A percentile compares a stretch with the other conserved stretches of the same genome.
Evolutionary conservation across 2,329 filamentous ascomycete genomes (phyloP).

Genomic region (Monilinia vaccinii-corymbosi): DNA sequence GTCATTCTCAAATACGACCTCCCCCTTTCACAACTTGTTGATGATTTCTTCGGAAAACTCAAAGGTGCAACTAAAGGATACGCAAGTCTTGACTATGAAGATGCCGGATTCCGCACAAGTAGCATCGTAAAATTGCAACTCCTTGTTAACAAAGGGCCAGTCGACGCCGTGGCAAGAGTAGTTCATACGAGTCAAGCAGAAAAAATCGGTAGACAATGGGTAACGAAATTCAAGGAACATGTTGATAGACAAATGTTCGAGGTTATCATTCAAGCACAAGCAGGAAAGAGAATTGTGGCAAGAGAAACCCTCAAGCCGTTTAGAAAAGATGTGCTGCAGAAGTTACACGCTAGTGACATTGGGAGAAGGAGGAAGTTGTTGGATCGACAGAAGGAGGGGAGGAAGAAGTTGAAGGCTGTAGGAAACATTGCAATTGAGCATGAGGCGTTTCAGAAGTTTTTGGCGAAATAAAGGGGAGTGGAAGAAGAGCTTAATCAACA

Average conservation of each 20-base stretch:
- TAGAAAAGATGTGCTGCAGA: conserved; percentile 86
- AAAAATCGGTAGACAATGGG: conserved; percentile 76
- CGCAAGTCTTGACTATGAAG: conserved; percentile 92
- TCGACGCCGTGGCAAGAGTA: conserved; percentile 89
- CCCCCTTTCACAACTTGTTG: conserved; percentile 81
- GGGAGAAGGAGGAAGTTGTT: conserved; percentile 74
- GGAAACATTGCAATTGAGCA: conserved; percentile 96
- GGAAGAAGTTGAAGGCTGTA: conserved; percentile 75
- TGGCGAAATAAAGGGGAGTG: conserved; percentile 55
- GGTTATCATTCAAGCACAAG: conserved; percentile 85
- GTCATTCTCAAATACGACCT: conserved; percentile 92
- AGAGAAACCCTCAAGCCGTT: conserved; percentile 95
- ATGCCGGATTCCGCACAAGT: conserved; percentile 75
- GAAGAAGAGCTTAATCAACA: not conserved
- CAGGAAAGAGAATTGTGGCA: conserved; percentile 74
- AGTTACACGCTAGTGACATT: conserved; percentile 87
- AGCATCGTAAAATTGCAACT: conserved; percentile 83
- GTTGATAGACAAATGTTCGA: conserved; percentile 97
- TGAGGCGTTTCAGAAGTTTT: conserved; percentile 86
- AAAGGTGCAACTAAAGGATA: conserved; percentile 94
- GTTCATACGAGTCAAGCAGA: conserved; percentile 77
- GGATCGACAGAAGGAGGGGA: conserved; percentile 93
- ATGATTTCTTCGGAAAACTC: conserved; percentile 94
- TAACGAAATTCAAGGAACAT: conserved; percentile 92
- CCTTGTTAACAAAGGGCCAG: conserved; percentile 84